Conservation (phyloP, 345 rosid species). For the Punica granatum region DNA sequence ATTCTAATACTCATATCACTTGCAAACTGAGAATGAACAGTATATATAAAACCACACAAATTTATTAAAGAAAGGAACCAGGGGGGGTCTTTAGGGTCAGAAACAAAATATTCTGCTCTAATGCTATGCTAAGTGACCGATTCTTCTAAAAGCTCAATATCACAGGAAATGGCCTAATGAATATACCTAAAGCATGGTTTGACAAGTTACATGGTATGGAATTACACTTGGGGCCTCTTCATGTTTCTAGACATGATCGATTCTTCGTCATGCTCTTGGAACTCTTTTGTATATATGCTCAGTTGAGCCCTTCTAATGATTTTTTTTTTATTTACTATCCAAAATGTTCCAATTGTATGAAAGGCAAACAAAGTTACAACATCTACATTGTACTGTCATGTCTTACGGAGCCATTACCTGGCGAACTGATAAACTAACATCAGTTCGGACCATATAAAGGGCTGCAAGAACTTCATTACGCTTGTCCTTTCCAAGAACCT, state of each 20-base stretch:
- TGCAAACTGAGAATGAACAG: background rate
- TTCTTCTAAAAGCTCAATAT: background rate
- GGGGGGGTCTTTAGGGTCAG: background rate
- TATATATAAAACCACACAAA: background rate
- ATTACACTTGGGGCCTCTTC: too few species aligned
- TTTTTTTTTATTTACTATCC: too few species aligned
- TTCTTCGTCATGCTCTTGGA: too few species aligned
- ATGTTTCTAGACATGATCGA: too few species aligned
- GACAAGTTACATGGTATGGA: background rate
- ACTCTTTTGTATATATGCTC: too few species aligned
- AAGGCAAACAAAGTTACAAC: background rate
- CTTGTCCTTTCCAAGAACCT: conserved; percentile 88
- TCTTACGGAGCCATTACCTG: conserved; percentile 51
- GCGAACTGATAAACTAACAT: conserved; percentile 88
- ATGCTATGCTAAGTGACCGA: background rate
- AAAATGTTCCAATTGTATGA: background rate
- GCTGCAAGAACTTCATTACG: conserved; percentile 99
- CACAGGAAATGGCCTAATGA: background rate
- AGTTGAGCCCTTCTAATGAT: too few species aligned
- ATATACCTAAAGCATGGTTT: background rate
- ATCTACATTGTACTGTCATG: background rate
- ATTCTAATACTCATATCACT: background rate
- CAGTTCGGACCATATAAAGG: conserved; percentile 93
- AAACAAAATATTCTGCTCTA: background rate
- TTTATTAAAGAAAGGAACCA: background rate